These are phyloP conservation scores for Agaricus blazei DNA, from an alignment of 768 basidiomycete species.

Conservation along the genomic window DNA sequence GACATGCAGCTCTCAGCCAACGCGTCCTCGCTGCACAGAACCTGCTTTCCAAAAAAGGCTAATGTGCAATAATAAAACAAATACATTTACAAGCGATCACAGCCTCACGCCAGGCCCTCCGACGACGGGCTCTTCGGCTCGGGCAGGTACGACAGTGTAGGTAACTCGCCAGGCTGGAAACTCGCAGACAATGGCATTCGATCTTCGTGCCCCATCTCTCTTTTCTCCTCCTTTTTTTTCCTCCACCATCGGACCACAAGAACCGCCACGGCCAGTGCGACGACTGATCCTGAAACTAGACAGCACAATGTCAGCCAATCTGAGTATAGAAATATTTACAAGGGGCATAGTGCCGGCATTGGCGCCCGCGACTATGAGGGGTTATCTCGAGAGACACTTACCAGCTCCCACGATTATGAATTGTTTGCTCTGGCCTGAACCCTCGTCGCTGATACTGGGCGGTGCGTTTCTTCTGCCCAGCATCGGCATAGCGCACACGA, in stretches of 20 bases:
- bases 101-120: not conserved
- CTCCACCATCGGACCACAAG: not conserved
- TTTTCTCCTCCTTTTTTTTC: not conserved
- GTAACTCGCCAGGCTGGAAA: constrained; percentile 9
- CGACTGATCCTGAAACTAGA: not conserved
- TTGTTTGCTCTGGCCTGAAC: not conserved
- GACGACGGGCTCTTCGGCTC: not conserved
- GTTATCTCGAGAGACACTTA: not conserved
- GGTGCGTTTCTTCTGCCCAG: too few relatives aligned
- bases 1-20: too few relatives aligned
- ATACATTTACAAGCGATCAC: not conserved
- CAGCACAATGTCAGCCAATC: not conserved
- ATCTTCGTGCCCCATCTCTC: not conserved
- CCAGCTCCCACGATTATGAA: not conserved
- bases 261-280: not conserved
- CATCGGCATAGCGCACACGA: not conserved
- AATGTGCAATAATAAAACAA: too few relatives aligned
- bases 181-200: constrained; percentile 6
- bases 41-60: too few relatives aligned
- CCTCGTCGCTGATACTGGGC: too few relatives aligned
- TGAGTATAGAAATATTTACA: not conserved
- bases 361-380: too few relatives aligned
- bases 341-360: too few relatives aligned
- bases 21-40: too few relatives aligned
- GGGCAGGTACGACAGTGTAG: constrained; percentile 5